Conservation (phyloP, 2,329 filamentous ascomycete genomes). For the Monosporascus sp. region DNA sequence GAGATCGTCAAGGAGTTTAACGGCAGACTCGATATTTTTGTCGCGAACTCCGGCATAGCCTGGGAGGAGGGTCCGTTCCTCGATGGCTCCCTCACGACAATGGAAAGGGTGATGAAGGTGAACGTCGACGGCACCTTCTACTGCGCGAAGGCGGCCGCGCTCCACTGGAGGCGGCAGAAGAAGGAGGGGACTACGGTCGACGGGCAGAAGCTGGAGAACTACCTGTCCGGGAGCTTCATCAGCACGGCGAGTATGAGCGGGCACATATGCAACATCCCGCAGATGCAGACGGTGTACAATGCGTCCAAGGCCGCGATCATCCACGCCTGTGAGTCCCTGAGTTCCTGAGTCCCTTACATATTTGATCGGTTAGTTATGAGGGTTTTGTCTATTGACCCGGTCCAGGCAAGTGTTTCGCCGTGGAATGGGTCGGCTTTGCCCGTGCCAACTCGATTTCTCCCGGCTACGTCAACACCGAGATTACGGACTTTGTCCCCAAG, state of each 20-base stretch:
- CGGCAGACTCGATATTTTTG: slow-evolving; percentile 70
- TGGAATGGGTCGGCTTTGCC: slow-evolving; percentile 74
- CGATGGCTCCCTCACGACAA: slow-evolving; percentile 58
- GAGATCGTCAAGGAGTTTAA: slow-evolving; percentile 61
- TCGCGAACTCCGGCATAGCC: slow-evolving; percentile 72
- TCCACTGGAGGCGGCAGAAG: slow-evolving; percentile 66
- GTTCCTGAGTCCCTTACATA: neutral
- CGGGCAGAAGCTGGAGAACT: slow-evolving; percentile 57
- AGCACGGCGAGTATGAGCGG: slow-evolving; percentile 75
- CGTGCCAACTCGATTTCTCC: slow-evolving; percentile 68
- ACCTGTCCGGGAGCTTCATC: slow-evolving; percentile 64
- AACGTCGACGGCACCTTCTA: slow-evolving; percentile 77
- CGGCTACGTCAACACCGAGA: slow-evolving; percentile 71
- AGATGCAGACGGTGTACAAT: slow-evolving; percentile 70
- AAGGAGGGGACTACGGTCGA: slow-evolving; percentile 58
- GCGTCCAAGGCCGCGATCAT: slow-evolving; percentile 63
- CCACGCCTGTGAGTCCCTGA: slow-evolving; percentile 43
- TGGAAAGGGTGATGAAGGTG: slow-evolving; percentile 62
- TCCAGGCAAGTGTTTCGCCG: slow-evolving; percentile 61
- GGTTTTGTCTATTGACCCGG: slow-evolving; percentile 26
- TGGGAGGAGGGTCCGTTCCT: slow-evolving; percentile 67
- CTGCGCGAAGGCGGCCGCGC: slow-evolving; percentile 65
- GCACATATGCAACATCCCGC: slow-evolving; percentile 72
- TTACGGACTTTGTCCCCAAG: slow-evolving; percentile 57
- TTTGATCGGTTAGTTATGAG: neutral